Percentiles rank a stretch among this genome's conserved stretches.
phyloP scores from a whole-genome alignment of 441 rosid genomes.

The Gossypium trilobum region DNA sequence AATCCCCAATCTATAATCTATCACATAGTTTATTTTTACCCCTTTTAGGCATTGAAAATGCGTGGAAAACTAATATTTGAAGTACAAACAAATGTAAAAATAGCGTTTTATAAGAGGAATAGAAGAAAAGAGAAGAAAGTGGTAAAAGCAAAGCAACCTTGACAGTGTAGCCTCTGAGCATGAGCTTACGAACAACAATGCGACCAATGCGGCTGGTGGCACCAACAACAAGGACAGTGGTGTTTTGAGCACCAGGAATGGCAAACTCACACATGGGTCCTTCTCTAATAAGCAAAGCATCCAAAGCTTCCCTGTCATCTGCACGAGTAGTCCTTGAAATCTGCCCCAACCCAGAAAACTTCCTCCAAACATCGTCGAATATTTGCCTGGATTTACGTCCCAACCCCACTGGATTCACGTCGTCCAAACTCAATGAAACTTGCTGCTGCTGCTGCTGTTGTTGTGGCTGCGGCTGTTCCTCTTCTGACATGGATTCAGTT shows the following conservation, averaged over 20 bases:
- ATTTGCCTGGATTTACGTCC: conserved; percentile 83
- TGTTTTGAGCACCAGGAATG: conserved; percentile 81
- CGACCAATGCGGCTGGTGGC: conserved; percentile 91
- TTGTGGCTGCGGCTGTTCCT: conserved; percentile 20
- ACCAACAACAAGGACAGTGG: conserved; percentile 89
- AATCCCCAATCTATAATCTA: not conserved
- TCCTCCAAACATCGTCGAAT: conserved; percentile 90
- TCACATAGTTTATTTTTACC: not conserved
- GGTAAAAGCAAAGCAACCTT: conserved; percentile 37
- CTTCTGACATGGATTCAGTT: conserved; percentile 15
- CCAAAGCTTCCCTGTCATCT: conserved; percentile 57
- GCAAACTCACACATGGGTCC: conserved; percentile 94
- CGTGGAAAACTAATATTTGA: not conserved
- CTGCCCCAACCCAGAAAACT: conserved; percentile 89
- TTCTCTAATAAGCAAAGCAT: conserved; percentile 58
- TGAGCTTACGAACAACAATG: conserved; percentile 80
- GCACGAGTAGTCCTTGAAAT: conserved; percentile 72
- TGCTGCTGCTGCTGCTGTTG: conserved; percentile 28
- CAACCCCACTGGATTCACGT: conserved; percentile 81
- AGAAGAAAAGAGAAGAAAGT: not conserved
- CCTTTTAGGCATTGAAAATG: not conserved
- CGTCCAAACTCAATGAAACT: conserved; percentile 49
- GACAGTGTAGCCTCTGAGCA: conserved; percentile 86
- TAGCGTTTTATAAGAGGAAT: not conserved
- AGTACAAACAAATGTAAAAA: not conserved